Base-by-base conservation (phyloP, 1,284 basidiomycete species). In the Earliella scabrosa region DNA sequence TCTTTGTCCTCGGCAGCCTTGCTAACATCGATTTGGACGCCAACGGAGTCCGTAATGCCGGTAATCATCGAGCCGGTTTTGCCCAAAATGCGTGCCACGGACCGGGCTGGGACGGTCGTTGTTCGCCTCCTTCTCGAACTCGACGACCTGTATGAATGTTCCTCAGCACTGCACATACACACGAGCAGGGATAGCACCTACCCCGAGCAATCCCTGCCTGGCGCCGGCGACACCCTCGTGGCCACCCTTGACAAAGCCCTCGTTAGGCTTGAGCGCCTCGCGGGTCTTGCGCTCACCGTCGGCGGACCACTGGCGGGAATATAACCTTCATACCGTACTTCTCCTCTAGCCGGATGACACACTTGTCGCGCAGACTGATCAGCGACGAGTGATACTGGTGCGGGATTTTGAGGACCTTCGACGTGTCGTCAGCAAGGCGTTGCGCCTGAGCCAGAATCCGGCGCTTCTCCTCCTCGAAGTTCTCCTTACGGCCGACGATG, bases 261-360 rank as follows among this genome's bases (percentile, higher is more conserved):
- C 95, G 69, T 97, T 93, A 20, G 86, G 70, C 73, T 92, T 92
- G 56, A 91, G 82, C 36, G 76, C 77, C 66, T 92, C 90, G 34
- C 87, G 81, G 34, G 83, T 86, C 72, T 77, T 87, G 63, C 80
- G 80, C 67, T 90, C 88, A 34, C 82, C 80, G 24, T 78, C 81
- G 59, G 90, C 89, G 36, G 83, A 77, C 45, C 79, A 78, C 63
- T 90, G 88, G 51, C 52, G 95, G 94, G 84, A 97, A 97, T 43
- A 88, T 95, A 69, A 98, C 93, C 78, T 95, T 95, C 77, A 97
- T 93, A 26, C 78, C 82, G 71, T 99, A 97, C 71, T 94, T 97
- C 61, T 98, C 96, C 75, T 93, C 95, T 16, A 98, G 83, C 39
- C 97, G 88, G 66, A 94, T 93, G 52, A 92, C 94, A 75, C 98